Percentiles rank a stretch among this genome's conserved stretches.
Evolutionary conservation across 441 rosid species (phyloP).

Genomic region (Erodium moschatum): DNA sequence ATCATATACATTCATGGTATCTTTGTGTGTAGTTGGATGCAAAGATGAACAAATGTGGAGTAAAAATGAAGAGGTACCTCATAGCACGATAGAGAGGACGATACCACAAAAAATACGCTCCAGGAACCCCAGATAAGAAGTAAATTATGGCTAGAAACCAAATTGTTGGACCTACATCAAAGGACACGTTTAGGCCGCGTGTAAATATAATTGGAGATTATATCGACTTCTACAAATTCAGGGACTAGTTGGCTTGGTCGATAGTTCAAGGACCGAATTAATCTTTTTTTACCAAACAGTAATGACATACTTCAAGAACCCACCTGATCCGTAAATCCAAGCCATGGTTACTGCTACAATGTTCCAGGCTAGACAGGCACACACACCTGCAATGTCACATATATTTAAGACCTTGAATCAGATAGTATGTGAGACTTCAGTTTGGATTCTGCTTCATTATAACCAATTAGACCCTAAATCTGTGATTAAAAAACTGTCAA

Average conservation of each 20-base stretch:
- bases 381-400: conserved; percentile 49
- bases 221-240: no score
- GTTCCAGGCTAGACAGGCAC: conserved; percentile 83
- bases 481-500: not conserved
- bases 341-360: conserved; percentile 75
- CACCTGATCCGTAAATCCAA: conserved; percentile 96
- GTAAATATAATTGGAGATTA: no score
- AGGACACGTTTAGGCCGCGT: conserved; percentile 19
- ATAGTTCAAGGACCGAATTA: no score
- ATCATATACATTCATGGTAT: not conserved
- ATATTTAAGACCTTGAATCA: not conserved
- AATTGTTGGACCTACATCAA: conserved; percentile 59
- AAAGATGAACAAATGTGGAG: not conserved
- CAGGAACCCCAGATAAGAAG: conserved; percentile 83
- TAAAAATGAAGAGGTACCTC: conserved; percentile 45
- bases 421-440: not conserved
- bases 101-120: conserved; percentile 85
- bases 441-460: not conserved
- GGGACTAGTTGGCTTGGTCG: no score
- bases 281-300: no score
- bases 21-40: not conserved
- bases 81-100: conserved; percentile 95
- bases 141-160: conserved; percentile 95
- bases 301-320: conserved; percentile 8
- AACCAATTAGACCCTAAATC: not conserved